Evolutionary conservation across 2,329 filamentous ascomycete genomes (phyloP).

Genomic region (Fusarium multiceps): DNA sequence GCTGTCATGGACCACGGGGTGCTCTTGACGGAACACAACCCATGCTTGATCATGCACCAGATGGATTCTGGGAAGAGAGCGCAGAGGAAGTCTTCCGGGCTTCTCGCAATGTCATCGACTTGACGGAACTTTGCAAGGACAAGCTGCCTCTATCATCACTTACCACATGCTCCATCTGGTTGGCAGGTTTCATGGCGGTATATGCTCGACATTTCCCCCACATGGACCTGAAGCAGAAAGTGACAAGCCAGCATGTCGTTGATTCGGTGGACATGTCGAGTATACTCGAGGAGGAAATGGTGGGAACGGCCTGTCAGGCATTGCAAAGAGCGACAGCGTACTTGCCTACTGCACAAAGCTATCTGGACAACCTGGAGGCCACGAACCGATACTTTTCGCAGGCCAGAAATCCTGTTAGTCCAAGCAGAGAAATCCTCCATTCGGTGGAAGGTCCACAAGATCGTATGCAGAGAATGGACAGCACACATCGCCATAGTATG

Average conservation of each 20-base stretch:
- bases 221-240: conserved; percentile 67
- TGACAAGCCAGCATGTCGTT: not conserved
- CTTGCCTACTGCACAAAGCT: conserved; percentile 31
- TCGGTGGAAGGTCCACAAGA: conserved; percentile 13
- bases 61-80: conserved; percentile 5
- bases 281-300: conserved; percentile 10
- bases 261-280: not conserved
- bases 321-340: conserved; percentile 27
- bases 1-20: not conserved
- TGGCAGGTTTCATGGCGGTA: conserved; percentile 72
- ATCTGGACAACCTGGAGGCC: conserved; percentile 30
- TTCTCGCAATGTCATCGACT: conserved; percentile 70
- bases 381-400: conserved; percentile 26
- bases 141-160: conserved; percentile 75
- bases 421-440: conserved; percentile 1
- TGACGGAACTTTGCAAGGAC: conserved; percentile 71
- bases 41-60: not conserved
- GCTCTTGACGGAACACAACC: not conserved
- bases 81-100: conserved; percentile 53
- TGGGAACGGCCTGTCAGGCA: conserved; percentile 28
- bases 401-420: conserved; percentile 6
- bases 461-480: not conserved
- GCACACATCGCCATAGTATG: conserved; percentile 2
- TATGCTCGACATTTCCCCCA: conserved; percentile 75
- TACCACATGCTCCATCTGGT: conserved; percentile 74